phyloP scores from a whole-genome alignment of 2,329 filamentous ascomycete genomes.

The Ceratocystis huliohia region DNA sequence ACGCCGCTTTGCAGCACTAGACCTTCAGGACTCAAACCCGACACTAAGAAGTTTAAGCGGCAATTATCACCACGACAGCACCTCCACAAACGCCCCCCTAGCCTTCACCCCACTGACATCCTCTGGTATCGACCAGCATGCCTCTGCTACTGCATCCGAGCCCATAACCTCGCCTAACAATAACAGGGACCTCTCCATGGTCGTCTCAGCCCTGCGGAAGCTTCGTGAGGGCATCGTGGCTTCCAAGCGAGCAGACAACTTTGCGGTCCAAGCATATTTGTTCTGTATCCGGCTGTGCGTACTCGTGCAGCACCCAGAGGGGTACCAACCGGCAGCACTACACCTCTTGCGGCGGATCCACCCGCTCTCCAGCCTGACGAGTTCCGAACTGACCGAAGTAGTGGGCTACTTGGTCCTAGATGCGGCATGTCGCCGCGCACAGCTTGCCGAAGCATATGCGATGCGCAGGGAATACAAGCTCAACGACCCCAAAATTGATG shows the following conservation, averaged over 20 bases:
- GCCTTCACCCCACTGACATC: slow-evolving; percentile 10
- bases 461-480: slow-evolving; percentile 50
- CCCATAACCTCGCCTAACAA: slow-evolving; percentile 23
- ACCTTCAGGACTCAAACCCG: slow-evolving; percentile 20
- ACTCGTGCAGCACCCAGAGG: slow-evolving; percentile 67
- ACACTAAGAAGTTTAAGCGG: not conserved
- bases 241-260: slow-evolving; percentile 60
- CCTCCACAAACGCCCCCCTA: not conserved
- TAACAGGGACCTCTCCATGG: slow-evolving; percentile 51
- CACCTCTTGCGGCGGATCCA: slow-evolving; percentile 66
- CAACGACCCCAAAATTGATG: slow-evolving; percentile 54
- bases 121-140: slow-evolving; percentile 12
- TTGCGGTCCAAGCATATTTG: slow-evolving; percentile 78
- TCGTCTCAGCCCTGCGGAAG: slow-evolving; percentile 78
- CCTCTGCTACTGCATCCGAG: not conserved
- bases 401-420: slow-evolving; percentile 74
- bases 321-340: slow-evolving; percentile 77
- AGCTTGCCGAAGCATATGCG: slow-evolving; percentile 60
- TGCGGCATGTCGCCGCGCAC: slow-evolving; percentile 67
- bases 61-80: not conserved
- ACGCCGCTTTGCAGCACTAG: slow-evolving; percentile 57
- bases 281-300: slow-evolving; percentile 82
- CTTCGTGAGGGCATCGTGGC: slow-evolving; percentile 81
- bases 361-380: slow-evolving; percentile 51
- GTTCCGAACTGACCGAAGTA: slow-evolving; percentile 65